These are phyloP conservation scores for Lithospermum erythrorhizon DNA, from an alignment of 257 asterid genomes.

Conservation along the genomic window DNA sequence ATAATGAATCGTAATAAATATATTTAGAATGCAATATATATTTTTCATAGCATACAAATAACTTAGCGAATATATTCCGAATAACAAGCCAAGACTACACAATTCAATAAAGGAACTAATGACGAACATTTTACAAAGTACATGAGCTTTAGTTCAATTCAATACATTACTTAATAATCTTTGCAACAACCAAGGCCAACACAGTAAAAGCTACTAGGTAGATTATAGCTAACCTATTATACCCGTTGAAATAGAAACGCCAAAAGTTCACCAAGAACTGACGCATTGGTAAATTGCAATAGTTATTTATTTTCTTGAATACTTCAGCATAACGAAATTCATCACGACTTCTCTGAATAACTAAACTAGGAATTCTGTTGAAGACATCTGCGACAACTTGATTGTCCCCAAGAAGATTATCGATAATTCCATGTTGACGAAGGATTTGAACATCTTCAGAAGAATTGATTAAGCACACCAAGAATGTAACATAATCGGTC, in stretches of 20 bases:
- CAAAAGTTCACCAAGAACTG: constrained; percentile 6
- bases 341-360: background rate
- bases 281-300: background rate
- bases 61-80: too few relatives aligned
- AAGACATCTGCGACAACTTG: constrained; percentile 12
- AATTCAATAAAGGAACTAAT: too few relatives aligned
- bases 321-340: constrained; percentile 9
- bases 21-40: too few relatives aligned
- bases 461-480: constrained; percentile 22
- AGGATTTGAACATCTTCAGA: constrained; percentile 19
- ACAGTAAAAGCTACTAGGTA: too few relatives aligned
- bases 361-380: constrained; percentile 14
- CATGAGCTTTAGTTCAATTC: too few relatives aligned
- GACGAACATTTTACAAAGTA: too few relatives aligned
- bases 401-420: constrained; percentile 21
- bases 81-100: too few relatives aligned
- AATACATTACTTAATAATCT: too few relatives aligned
- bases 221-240: too few relatives aligned
- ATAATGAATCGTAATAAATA: too few relatives aligned
- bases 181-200: too few relatives aligned
- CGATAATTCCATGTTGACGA: constrained; percentile 1
- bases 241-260: constrained; percentile 6
- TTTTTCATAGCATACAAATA: too few relatives aligned
- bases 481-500: constrained; percentile 16
- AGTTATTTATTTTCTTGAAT: background rate